Conservation (phyloP, 768 basidiomycete species). For the Suillus brevipes region DNA sequence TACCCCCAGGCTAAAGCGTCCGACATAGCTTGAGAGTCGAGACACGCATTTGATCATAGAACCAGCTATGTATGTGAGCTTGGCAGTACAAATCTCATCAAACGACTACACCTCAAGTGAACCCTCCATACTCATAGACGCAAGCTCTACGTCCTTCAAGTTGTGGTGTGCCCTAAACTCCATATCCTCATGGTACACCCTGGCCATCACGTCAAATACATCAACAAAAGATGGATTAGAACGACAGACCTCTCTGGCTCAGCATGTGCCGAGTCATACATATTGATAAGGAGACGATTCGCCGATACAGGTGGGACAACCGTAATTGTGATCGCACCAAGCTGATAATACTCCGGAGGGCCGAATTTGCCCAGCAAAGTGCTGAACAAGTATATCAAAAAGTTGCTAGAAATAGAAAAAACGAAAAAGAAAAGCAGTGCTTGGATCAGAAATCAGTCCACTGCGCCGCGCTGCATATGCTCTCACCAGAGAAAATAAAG, state of each 20-base stretch:
- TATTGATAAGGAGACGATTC: conserved; percentile 1
- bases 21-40: background rate
- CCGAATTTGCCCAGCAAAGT: conserved; percentile 1
- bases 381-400: conserved; percentile 5
- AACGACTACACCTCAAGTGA: background rate
- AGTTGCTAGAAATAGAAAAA: background rate
- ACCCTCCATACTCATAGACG: background rate
- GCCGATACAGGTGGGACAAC: conserved; percentile 2
- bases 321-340: conserved; percentile 1
- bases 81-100: background rate
- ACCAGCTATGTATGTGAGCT: background rate
- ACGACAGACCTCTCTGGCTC: background rate
- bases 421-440: too few species aligned
- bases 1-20: too few species aligned
- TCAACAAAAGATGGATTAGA: background rate
- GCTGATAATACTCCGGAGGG: conserved; percentile 2
- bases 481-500: conserved; percentile 11
- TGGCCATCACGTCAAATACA: background rate
- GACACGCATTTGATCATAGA: background rate
- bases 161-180: background rate
- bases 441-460: background rate
- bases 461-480: background rate
- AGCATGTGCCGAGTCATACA: background rate
- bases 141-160: background rate
- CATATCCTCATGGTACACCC: background rate